Evolutionary conservation across 106 monocot species (phyloP), one percentile per base, ranked within the genome.

Genomic region (Dendrobium officinale): DNA sequence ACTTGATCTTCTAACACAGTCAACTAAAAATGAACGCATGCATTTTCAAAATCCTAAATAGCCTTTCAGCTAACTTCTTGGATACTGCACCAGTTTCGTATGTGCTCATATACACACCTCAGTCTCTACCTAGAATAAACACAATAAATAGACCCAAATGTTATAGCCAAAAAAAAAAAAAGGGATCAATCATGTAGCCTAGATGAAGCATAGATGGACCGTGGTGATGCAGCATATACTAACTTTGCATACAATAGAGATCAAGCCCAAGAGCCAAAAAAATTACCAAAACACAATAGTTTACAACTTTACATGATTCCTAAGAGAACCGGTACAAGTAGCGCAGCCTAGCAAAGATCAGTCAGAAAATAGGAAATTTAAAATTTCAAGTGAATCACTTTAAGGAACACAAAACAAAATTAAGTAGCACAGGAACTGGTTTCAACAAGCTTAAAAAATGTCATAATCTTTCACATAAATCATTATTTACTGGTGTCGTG

Each of bases 1-100:
- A 51, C 51, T 51, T 51, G 64, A 66, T 66, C 64, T 66, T 66
- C 64, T 66, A 66, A 51, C 5, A 66, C 22, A 64, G 64, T 64
- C 26, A 64, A n/a, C 6, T 64, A 64, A 22, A 61, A 61, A 61
- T 61, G 20, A 22, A 61, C n/a, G n/a, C 61, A 61, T 61, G 61
- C 61, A 61, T 0, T 61, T 61, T 61, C 4, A 61, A 61, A 22
- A 61, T 22, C 19, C n/a, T n/a, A 61, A 61, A 61, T 61, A 61
- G 61, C 61, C 61, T 27, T 22, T 61, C 19, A 61, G 61, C 22
- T n/a, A 61, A 61, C 19, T 19, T 61, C 22, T 61, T 61, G 22
- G 61, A 22, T 22, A n/a, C 9, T 4, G 61, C n/a, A 8, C 19
- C n/a, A n/a, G 19, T 61, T 61, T 61, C 8, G n/a, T 61, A 61